These are phyloP conservation scores for Pseudogymnoascus sp. DNA, from an alignment of 2,329 filamentous ascomycete genomes.

Conservation along the genomic window DNA sequence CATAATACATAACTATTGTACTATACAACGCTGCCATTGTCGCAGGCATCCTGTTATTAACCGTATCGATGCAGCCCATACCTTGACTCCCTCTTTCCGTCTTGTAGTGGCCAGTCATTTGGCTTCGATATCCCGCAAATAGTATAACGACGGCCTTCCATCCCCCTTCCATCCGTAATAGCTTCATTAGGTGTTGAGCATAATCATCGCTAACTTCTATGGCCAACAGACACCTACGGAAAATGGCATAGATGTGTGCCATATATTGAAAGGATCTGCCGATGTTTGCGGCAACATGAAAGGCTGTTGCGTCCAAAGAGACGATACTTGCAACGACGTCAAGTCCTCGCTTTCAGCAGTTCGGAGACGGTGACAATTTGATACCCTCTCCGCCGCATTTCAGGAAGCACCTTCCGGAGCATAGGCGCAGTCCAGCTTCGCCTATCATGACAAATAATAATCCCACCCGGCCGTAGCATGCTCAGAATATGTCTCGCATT, in stretches of 20 bases:
- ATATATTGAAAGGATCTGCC: background rate
- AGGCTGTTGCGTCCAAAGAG: background rate
- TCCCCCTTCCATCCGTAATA: background rate
- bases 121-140: too few relatives aligned
- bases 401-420: conserved; percentile 2
- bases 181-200: background rate
- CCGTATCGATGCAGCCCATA: background rate
- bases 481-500: conserved; percentile 77
- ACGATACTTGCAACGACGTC: background rate
- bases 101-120: background rate
- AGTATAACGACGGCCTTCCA: background rate
- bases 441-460: conserved; percentile 82
- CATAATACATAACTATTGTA: conserved; percentile 7
- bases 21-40: background rate
- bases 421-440: conserved; percentile 31
- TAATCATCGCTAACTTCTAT: background rate
- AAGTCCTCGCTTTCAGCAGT: background rate
- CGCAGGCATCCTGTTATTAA: background rate
- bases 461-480: conserved; percentile 67
- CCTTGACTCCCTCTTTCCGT: background rate
- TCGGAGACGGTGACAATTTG: background rate
- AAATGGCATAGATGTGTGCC: background rate
- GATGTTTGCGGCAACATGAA: background rate
- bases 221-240: background rate
- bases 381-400: background rate